Conservation (phyloP, 345 rosid species). For the Eucalyptus viminalis region DNA sequence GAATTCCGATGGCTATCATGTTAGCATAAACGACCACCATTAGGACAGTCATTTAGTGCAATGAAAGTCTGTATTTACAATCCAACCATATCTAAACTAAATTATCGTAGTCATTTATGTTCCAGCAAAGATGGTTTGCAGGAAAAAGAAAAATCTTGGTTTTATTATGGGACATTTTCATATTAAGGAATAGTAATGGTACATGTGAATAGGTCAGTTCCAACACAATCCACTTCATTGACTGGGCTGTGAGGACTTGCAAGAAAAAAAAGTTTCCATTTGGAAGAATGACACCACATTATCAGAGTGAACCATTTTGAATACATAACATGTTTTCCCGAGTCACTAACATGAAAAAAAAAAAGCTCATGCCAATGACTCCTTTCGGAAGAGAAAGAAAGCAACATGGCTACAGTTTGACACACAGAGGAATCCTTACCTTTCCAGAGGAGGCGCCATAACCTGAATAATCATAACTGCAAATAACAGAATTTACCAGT, state of each 20-base stretch:
- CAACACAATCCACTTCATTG: neutral
- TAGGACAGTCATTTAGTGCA: neutral
- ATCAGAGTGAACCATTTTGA: neutral
- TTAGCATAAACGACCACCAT: neutral
- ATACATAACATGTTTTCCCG: neutral
- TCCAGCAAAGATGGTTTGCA: neutral
- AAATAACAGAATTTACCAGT: neutral
- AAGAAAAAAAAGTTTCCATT: neutral
- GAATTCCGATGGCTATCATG: slow-evolving; percentile 71
- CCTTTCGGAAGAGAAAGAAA: no score
- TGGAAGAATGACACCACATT: neutral
- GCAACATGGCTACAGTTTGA: neutral
- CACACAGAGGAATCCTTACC: slow-evolving; percentile 25
- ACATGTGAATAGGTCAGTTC: neutral
- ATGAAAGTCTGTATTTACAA: neutral
- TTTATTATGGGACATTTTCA: neutral
- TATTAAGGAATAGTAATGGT: neutral
- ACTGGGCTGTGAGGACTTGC: neutral
- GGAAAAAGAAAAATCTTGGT: neutral
- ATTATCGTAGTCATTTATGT: neutral
- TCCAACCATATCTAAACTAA: neutral
- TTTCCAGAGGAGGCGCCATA: slow-evolving; percentile 97
- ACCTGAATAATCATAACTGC: slow-evolving; percentile 99
- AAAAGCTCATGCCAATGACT: neutral
- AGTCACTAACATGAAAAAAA: neutral